A percentile compares a stretch with the other conserved stretches of the same genome.
Conservation (phyloP, 1,284 basidiomycete species). For the Trametes hirsuta region DNA sequence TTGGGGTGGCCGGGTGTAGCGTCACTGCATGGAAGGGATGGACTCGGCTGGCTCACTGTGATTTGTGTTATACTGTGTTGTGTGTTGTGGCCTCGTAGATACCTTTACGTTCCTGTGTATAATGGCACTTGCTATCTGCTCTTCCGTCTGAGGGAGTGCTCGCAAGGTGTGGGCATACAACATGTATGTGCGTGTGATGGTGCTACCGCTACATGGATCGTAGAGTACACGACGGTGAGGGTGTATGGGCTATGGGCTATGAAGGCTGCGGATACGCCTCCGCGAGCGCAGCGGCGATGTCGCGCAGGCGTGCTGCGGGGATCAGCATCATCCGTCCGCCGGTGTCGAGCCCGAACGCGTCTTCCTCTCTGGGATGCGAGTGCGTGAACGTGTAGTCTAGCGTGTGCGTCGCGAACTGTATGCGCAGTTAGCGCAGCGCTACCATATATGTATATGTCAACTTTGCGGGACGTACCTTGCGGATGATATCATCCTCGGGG, state of each 20-base stretch:
- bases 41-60: slow-evolving; percentile 7
- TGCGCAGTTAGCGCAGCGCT: neutral
- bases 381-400: slow-evolving; percentile 71
- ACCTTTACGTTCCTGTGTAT: slow-evolving; percentile 27
- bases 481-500: slow-evolving; percentile 82
- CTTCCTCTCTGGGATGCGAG: slow-evolving; percentile 64
- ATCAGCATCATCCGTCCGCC: slow-evolving; percentile 80
- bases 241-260: slow-evolving; percentile 3
- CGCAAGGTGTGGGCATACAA: neutral
- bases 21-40: slow-evolving; percentile 2
- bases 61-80: slow-evolving; percentile 19
- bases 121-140: slow-evolving; percentile 23
- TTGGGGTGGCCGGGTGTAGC: neutral
- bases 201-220: neutral
- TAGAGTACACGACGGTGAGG: neutral
- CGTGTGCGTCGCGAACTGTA: slow-evolving; percentile 61
- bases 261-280: slow-evolving; percentile 35
- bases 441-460: neutral
- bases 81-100: slow-evolving; percentile 24
- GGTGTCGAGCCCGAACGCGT: slow-evolving; percentile 81
- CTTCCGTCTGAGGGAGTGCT: no score
- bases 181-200: neutral
- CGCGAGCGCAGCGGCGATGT: slow-evolving; percentile 39
- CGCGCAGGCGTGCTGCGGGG: slow-evolving; percentile 44
- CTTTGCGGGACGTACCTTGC: slow-evolving; percentile 50